These are phyloP conservation scores for Rhododendron mucronatum DNA, from an alignment of 148 eudicot genomes.

Conservation along the genomic window DNA sequence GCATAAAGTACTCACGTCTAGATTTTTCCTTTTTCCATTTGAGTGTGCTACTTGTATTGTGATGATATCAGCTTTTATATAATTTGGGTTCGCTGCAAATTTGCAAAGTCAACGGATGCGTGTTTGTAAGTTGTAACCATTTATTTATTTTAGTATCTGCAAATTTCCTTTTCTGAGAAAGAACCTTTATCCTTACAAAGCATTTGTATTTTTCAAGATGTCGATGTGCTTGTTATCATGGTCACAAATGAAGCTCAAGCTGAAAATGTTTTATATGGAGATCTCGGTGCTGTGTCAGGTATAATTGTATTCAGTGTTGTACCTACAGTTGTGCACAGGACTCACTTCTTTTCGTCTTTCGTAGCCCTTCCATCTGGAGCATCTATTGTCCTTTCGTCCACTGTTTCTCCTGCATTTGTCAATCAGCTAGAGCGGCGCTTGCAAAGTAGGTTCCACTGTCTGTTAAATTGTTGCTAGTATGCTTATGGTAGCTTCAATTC, in stretches of 20 bases:
- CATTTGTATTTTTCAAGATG: conserved; percentile 46
- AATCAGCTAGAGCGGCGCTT: conserved; percentile 68
- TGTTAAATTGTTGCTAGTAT: conserved; percentile 2
- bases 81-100: neutral
- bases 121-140: neutral
- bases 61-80: neutral
- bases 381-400: conserved; percentile 77
- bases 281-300: conserved; percentile 84
- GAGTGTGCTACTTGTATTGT: neutral
- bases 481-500: neutral
- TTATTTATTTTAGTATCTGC: neutral
- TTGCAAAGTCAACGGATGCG: neutral
- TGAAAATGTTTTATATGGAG: conserved; percentile 88
- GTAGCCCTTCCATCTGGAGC: conserved; percentile 81
- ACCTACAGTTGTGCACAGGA: conserved; percentile 1
- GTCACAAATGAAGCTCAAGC: conserved; percentile 98
- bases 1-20: neutral
- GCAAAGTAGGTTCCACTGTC: conserved; percentile 47
- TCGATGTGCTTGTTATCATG: conserved; percentile 89
- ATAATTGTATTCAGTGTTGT: conserved; percentile 1
- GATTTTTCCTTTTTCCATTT: neutral
- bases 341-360: conserved; percentile 18
- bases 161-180: neutral
- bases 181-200: conserved; percentile 2
- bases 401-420: conserved; percentile 92